Percentiles rank a stretch among this genome's conserved stretches.
Evolutionary conservation across 2,329 filamentous ascomycete genomes (phyloP).

Genomic region (Xylariaceae sp.): DNA sequence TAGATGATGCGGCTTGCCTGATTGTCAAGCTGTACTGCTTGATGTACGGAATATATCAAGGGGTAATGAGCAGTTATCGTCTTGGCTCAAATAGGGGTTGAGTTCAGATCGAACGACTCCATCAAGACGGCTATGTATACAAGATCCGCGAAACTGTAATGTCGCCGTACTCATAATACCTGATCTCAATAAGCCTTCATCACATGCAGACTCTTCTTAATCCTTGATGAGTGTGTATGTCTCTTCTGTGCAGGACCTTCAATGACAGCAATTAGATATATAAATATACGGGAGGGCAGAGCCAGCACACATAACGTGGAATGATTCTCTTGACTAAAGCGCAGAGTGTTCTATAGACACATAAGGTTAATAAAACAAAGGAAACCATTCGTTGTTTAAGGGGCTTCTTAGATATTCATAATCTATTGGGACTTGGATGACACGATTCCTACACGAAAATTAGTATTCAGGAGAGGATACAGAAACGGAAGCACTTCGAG

Average conservation of each 20-base stretch:
- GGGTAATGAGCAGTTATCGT: neutral
- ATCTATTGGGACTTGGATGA: constrained; percentile 59
- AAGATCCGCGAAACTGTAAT: neutral
- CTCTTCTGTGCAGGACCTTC: constrained; percentile 1
- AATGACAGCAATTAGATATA: neutral
- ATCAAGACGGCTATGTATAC: neutral
- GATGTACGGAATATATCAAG: neutral
- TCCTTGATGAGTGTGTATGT: neutral
- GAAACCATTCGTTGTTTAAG: constrained; percentile 38
- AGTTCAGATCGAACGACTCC: neutral
- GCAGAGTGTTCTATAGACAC: constrained; percentile 56
- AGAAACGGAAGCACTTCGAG: too few species aligned
- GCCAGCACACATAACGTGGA: constrained; percentile 13
- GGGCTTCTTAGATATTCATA: constrained; percentile 31
- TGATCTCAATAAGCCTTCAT: neutral
- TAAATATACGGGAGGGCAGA: neutral
- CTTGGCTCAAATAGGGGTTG: neutral
- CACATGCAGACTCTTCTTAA: neutral
- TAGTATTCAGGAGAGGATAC: constrained; percentile 28
- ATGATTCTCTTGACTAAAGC: constrained; percentile 49
- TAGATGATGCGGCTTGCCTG: neutral
- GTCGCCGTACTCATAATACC: neutral
- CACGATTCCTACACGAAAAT: constrained; percentile 50
- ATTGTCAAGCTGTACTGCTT: neutral
- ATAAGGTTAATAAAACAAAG: constrained; percentile 45